A percentile compares a stretch with the other conserved stretches of the same genome.
These are phyloP conservation scores for Penicillium expansum DNA, from an alignment of 2,329 filamentous ascomycete species.

Conservation along the genomic window DNA sequence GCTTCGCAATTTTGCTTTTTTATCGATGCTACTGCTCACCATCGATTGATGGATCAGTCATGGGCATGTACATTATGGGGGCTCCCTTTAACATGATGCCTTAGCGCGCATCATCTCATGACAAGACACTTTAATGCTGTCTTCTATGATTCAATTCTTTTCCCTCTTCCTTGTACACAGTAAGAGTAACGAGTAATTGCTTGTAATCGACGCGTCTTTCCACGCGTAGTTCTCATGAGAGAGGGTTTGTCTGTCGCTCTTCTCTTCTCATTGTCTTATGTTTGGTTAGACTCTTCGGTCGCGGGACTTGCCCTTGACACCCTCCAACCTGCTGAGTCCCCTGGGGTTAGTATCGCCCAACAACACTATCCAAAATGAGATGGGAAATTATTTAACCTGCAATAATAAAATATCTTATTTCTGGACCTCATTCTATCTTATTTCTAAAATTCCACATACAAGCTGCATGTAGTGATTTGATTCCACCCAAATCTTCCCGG, in stretches of 20 bases:
- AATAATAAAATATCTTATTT: fast-evolving
- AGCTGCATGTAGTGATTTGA: too few species aligned
- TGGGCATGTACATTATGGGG: constrained; percentile 39
- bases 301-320: neutral
- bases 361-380: neutral
- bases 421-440: too few species aligned
- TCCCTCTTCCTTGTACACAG: neutral
- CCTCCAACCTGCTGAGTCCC: too few species aligned
- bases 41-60: constrained; percentile 31
- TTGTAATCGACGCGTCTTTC: neutral
- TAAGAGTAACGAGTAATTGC: neutral
- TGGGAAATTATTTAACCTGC: neutral
- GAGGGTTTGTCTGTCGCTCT: too few species aligned
- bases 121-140: constrained; percentile 37
- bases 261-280: too few species aligned
- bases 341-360: too few species aligned
- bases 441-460: too few species aligned
- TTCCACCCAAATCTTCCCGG: neutral
- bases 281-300: neutral
- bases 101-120: constrained; percentile 34
- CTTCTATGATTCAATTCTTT: constrained; percentile 25
- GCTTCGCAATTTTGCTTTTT: constrained; percentile 32
- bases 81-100: constrained; percentile 28
- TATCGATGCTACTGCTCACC: constrained; percentile 32
- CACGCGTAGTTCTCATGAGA: too few species aligned